Evolutionary conservation across 73 alveolate species (phyloP).

Genomic region (Tetrahymena elliotti): DNA sequence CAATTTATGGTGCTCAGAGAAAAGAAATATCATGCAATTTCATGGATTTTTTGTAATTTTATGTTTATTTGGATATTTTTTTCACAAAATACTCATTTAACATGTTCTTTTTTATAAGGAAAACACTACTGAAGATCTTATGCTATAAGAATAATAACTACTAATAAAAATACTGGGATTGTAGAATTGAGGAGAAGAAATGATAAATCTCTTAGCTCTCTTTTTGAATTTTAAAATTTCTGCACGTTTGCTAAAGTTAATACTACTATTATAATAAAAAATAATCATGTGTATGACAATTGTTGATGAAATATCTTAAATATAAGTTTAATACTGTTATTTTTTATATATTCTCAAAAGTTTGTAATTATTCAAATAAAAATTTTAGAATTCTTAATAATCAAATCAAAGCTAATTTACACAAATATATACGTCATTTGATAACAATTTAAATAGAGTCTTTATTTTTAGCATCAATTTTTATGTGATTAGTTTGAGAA

Average conservation of each 20-base stretch:
- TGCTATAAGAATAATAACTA: not conserved
- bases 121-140: not conserved
- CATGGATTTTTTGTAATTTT: not conserved
- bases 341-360: too few relatives aligned
- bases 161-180: not conserved
- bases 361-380: not conserved
- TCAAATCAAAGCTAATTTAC: not conserved
- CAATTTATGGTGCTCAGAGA: not conserved
- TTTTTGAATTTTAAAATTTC: not conserved
- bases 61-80: not conserved
- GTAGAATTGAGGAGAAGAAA: not conserved
- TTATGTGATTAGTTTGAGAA: not conserved
- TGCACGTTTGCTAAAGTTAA: not conserved
- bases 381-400: not conserved
- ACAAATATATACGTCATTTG: not conserved
- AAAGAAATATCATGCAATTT: not conserved
- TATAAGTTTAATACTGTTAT: not conserved
- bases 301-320: not conserved
- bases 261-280: too few relatives aligned
- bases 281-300: not conserved
- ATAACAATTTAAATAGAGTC: not conserved
- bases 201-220: not conserved
- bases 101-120: not conserved
- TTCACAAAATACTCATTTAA: not conserved
- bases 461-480: not conserved